A percentile compares a stretch with the other conserved stretches of the same genome.
Conservation (phyloP, 805 yeast genomes). For the Metschnikowia cubensis region DNA sequence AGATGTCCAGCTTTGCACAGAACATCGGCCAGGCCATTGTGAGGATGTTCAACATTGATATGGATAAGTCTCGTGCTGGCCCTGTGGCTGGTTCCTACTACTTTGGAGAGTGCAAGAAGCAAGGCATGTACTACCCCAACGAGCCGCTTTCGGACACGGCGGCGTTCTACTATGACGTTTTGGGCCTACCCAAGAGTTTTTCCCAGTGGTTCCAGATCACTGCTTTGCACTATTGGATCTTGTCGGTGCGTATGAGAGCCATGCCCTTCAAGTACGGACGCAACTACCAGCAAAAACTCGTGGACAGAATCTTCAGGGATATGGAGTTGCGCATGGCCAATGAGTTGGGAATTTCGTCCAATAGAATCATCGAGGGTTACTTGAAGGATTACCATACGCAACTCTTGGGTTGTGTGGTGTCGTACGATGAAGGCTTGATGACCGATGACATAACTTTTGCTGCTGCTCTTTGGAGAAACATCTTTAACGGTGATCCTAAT, state of each 20-base stretch:
- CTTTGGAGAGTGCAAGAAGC: constrained; percentile 81
- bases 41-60: constrained; percentile 65
- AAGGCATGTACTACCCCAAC: constrained; percentile 73
- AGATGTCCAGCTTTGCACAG: constrained; percentile 36
- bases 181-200: constrained; percentile 79
- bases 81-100: constrained; percentile 90
- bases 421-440: constrained; percentile 88
- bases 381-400: constrained; percentile 88
- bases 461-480: constrained; percentile 82
- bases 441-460: constrained; percentile 77
- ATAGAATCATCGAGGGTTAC: constrained; percentile 78
- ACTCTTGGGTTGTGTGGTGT: constrained; percentile 80
- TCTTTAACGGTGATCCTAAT: constrained; percentile 80
- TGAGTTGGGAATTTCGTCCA: constrained; percentile 80
- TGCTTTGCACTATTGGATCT: constrained; percentile 86
- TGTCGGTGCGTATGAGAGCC: constrained; percentile 92
- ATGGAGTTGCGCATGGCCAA: constrained; percentile 81
- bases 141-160: constrained; percentile 73
- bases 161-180: constrained; percentile 76
- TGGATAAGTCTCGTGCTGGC: constrained; percentile 91
- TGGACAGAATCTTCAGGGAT: constrained; percentile 85
- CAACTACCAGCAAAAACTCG: constrained; percentile 86
- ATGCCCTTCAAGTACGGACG: constrained; percentile 87
- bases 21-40: constrained; percentile 63
- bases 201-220: constrained; percentile 97